A percentile compares a stretch with the other conserved stretches of the same genome.
Evolutionary conservation across 164 flowering plant genomes (phyloP).

Genomic region (Aristolochia californica): DNA sequence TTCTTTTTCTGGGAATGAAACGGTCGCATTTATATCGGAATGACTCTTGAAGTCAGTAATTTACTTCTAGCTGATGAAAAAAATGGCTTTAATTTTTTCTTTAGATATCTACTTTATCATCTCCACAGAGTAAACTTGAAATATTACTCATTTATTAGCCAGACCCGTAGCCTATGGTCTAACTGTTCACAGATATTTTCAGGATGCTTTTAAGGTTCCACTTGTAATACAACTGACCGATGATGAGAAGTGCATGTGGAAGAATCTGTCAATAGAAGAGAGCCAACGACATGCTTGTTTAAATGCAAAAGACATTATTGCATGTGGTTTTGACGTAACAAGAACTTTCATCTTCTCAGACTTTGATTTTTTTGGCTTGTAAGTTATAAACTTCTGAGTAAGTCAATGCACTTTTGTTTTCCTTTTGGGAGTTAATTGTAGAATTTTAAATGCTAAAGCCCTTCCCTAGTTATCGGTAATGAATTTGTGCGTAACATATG

Average conservation of each 20-base stretch:
- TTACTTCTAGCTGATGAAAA: too few relatives aligned
- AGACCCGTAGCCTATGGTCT: too few relatives aligned
- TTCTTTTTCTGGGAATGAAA: too few relatives aligned
- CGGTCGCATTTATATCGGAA: too few relatives aligned
- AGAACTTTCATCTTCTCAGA: slow-evolving; percentile 89
- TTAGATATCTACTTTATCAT: too few relatives aligned
- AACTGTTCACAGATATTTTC: slow-evolving; percentile 61
- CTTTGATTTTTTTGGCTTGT: slow-evolving; percentile 92
- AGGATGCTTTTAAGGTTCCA: slow-evolving; percentile 94
- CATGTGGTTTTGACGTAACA: slow-evolving; percentile 92
- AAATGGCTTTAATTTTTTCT: too few relatives aligned
- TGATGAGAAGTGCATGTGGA: slow-evolving; percentile 98
- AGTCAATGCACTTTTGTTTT: not conserved
- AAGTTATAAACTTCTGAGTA: slow-evolving; percentile 20
- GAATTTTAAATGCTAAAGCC: not conserved
- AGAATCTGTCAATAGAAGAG: slow-evolving; percentile 82
- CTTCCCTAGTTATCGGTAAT: not conserved
- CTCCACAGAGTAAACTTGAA: too few relatives aligned
- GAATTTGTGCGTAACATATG: not conserved
- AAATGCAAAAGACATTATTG: slow-evolving; percentile 96
- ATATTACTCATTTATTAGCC: too few relatives aligned
- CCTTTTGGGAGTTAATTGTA: not conserved
- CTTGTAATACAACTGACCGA: slow-evolving; percentile 93
- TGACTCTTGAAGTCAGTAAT: too few relatives aligned
- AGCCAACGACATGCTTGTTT: slow-evolving; percentile 83